phyloP scores from a whole-genome alignment of 768 basidiomycete genomes.

The Amanita rubescens region DNA sequence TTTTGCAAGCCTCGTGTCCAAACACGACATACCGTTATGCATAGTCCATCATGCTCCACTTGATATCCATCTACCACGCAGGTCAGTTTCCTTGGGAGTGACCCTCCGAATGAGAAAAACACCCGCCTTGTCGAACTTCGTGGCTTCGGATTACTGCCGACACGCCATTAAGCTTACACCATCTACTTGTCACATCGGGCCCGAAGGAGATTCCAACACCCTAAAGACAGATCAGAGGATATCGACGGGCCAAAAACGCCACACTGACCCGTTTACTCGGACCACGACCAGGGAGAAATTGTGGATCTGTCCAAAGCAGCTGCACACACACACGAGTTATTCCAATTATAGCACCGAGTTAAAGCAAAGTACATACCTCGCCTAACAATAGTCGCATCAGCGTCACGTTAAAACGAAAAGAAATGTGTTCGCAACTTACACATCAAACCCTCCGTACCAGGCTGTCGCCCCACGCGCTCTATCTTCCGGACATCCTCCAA shows the following conservation, averaged over 20 bases:
- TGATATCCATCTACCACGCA: conserved; percentile 73
- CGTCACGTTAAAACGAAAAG: conserved; percentile 5
- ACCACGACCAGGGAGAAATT: conserved; percentile 79
- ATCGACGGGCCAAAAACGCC: conserved; percentile 10
- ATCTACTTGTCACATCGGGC: conserved; percentile 84
- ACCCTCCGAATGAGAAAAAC: neutral
- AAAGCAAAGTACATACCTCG: conserved; percentile 42
- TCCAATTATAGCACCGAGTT: neutral
- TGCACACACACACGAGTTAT: conserved; percentile 22
- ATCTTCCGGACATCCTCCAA: conserved; percentile 89
- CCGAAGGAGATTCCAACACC: conserved; percentile 96
- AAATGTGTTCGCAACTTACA: conserved; percentile 43
- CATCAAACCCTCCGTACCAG: conserved; percentile 93
- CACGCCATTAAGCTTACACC: conserved; percentile 83
- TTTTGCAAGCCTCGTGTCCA: neutral
- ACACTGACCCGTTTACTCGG: conserved; percentile 85
- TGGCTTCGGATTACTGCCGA: conserved; percentile 91
- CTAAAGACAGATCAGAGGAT: conserved; percentile 61
- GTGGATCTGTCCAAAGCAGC: conserved; percentile 96
- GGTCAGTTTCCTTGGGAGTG: conserved; percentile 1
- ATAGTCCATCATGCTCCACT: conserved; percentile 89
- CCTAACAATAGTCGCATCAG: conserved; percentile 27
- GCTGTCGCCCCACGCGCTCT: conserved; percentile 80
- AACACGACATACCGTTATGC: conserved; percentile 64
- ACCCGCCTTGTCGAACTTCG: conserved; percentile 86